A percentile compares a stretch with the other conserved stretches of the same genome.
These are phyloP conservation scores for Talaromyces piceae DNA, from an alignment of 2,329 filamentous ascomycete species.

Conservation along the genomic window DNA sequence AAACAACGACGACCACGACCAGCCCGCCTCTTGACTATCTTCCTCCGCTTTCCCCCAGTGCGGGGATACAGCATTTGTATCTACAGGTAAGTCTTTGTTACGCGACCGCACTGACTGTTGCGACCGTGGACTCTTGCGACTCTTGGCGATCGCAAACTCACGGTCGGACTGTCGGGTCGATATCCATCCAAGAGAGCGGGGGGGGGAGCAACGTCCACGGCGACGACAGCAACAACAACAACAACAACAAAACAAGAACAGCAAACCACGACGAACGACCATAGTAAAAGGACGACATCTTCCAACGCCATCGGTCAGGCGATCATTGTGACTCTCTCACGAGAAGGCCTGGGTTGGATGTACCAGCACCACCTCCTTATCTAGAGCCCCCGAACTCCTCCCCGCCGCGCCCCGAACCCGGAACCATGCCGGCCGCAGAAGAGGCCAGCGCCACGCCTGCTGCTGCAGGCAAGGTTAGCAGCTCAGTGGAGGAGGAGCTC, in stretches of 20 bases:
- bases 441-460: constrained; percentile 29
- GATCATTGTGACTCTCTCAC: not conserved
- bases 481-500: constrained; percentile 62
- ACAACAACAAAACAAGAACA: constrained; percentile 1
- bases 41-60: constrained; percentile 5
- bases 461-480: constrained; percentile 28
- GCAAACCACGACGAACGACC: not conserved
- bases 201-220: not conserved
- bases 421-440: constrained; percentile 32
- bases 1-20: not conserved
- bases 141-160: not conserved
- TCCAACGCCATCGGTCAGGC: not conserved
- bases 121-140: constrained; percentile 2
- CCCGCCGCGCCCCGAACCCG: constrained; percentile 9
- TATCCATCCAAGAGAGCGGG: not conserved
- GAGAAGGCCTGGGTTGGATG: not conserved
- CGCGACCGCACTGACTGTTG: constrained; percentile 9
- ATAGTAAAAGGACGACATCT: not conserved
- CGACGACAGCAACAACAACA: constrained; percentile 1
- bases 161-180: not conserved
- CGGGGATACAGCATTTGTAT: constrained; percentile 9
- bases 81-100: constrained; percentile 6
- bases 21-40: not conserved
- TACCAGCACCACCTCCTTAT: not conserved
- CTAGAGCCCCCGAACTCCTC: not conserved